Evolutionary conservation across 306 rosid species (phyloP).

Genomic region (Quercus aquifolioides): DNA sequence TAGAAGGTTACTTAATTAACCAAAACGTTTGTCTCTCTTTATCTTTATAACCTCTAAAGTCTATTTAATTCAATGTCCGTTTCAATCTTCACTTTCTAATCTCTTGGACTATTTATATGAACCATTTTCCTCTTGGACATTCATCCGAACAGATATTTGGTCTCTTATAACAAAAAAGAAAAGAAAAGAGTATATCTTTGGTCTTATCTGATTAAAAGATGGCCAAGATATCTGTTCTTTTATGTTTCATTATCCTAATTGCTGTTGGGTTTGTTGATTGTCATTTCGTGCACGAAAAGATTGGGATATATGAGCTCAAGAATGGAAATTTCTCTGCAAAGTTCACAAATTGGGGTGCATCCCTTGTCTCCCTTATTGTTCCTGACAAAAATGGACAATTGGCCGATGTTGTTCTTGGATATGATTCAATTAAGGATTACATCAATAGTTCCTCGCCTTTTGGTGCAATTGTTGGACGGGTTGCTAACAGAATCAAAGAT

Average conservation of each 20-base stretch:
- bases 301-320: no score
- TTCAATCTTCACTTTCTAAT: not conserved
- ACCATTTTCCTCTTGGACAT: not conserved
- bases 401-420: constrained; percentile 76
- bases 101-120: not conserved
- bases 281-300: not conserved
- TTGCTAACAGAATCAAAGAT: constrained; percentile 80
- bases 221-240: not conserved
- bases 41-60: not conserved
- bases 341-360: no score
- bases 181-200: no score
- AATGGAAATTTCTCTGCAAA: no score
- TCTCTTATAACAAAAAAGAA: not conserved
- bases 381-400: constrained; percentile 35
- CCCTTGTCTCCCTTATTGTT: no score
- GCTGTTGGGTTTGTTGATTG: not conserved
- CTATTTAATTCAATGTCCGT: not conserved
- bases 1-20: not conserved
- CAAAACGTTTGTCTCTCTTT: not conserved
- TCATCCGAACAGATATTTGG: not conserved
- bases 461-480: constrained; percentile 76
- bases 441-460: constrained; percentile 5
- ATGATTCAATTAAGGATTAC: constrained; percentile 54
- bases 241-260: not conserved
- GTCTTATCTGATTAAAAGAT: not conserved